Conservation (phyloP, 352 stramenopile genomes). For the Pythium brachiatum region DNA sequence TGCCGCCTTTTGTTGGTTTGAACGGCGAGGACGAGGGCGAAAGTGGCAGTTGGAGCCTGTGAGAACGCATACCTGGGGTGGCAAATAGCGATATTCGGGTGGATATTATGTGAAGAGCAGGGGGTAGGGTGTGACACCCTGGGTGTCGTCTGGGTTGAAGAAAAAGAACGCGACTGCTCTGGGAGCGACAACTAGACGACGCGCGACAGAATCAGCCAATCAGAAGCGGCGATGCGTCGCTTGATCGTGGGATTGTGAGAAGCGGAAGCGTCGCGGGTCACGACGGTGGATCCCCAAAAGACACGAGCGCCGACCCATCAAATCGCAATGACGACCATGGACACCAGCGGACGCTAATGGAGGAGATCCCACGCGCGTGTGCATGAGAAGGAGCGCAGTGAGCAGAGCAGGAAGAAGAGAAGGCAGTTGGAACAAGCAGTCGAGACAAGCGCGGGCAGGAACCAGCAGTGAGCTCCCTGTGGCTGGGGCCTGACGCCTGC, state of each 20-base stretch:
- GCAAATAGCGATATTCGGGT: no score
- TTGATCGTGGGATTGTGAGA: neutral
- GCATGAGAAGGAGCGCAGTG: no score
- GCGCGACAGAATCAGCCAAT: neutral
- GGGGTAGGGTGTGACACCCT: neutral
- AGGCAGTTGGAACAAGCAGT: no score
- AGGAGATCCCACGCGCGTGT: no score
- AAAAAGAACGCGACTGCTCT: neutral
- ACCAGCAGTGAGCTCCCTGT: no score
- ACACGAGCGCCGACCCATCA: no score
- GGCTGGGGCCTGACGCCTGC: no score
- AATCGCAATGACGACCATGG: no score
- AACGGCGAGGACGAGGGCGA: slow-evolving; percentile 2
- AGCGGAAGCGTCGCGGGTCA: neutral
- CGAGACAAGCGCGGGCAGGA: no score
- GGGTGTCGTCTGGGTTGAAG: neutral
- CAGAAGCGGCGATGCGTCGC: neutral
- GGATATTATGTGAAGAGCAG: neutral
- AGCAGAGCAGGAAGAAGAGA: no score
- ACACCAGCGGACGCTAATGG: no score
- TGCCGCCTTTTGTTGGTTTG: slow-evolving; percentile 1
- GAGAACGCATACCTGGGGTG: neutral
- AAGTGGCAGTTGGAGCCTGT: neutral
- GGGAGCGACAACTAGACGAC: neutral
- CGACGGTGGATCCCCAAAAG: neutral